phyloP scores from a whole-genome alignment of 2,329 filamentous ascomycete genomes.

The Dactylella cylindrospora region DNA sequence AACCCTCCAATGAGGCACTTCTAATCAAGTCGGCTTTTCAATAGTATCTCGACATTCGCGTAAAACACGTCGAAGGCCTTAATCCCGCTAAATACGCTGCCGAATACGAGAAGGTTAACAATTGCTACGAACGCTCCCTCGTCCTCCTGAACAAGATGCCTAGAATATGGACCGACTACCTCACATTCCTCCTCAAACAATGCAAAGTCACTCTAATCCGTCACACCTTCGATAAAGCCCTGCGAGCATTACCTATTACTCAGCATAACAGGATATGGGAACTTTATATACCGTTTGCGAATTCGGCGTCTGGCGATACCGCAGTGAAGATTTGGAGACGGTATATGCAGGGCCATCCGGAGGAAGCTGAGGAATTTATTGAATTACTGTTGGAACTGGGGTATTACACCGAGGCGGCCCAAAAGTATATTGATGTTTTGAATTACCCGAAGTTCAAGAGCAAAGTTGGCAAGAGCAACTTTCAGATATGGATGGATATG shows the following conservation, averaged over 20 bases:
- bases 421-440: slow-evolving; percentile 85
- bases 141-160: slow-evolving; percentile 99
- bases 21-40: not conserved
- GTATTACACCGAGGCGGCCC: slow-evolving; percentile 86
- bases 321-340: slow-evolving; percentile 91
- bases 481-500: slow-evolving; percentile 97
- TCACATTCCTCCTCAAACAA: slow-evolving; percentile 84
- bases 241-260: slow-evolving; percentile 86
- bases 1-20: slow-evolving; percentile 38
- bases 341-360: slow-evolving; percentile 96
- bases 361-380: slow-evolving; percentile 93
- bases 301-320: slow-evolving; percentile 83
- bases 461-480: slow-evolving; percentile 90
- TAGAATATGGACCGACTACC: slow-evolving; percentile 95
- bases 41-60: slow-evolving; percentile 81
- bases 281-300: slow-evolving; percentile 85
- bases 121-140: slow-evolving; percentile 87
- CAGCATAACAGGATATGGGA: slow-evolving; percentile 97
- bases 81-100: slow-evolving; percentile 76
- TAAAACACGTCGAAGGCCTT: slow-evolving; percentile 75
- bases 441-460: slow-evolving; percentile 89
- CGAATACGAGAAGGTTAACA: slow-evolving; percentile 91
- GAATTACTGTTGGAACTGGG: slow-evolving; percentile 78
- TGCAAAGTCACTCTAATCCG: slow-evolving; percentile 86
- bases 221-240: slow-evolving; percentile 84